Conservation (phyloP, 23 red algal species). For the Gracilaria caudata region DNA sequence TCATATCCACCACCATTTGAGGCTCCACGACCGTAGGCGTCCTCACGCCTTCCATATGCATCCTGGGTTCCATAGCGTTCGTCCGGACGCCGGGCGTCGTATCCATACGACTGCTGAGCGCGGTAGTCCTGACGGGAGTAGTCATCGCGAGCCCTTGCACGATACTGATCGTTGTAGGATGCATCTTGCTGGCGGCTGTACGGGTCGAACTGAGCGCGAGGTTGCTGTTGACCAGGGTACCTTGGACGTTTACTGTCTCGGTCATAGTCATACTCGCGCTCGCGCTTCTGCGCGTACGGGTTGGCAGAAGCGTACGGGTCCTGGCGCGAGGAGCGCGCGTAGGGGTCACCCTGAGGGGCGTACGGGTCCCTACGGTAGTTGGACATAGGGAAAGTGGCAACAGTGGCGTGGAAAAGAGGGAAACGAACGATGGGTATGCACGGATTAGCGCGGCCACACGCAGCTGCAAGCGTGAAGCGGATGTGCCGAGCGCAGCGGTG, state of each 20-base stretch:
- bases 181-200: conserved; percentile 22
- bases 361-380: conserved; percentile 52
- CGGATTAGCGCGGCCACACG: no score
- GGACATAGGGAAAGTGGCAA: conserved; percentile 6
- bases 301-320: conserved; percentile 44
- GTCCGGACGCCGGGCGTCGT: conserved; percentile 21
- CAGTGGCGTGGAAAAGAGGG: background rate
- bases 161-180: conserved; percentile 24
- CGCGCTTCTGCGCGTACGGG: conserved; percentile 6
- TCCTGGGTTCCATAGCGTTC: conserved; percentile 1
- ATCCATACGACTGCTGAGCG: conserved; percentile 12
- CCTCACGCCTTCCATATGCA: conserved; percentile 20
- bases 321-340: conserved; percentile 17
- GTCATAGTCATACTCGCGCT: conserved; percentile 39
- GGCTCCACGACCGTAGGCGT: conserved; percentile 26
- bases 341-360: conserved; percentile 34
- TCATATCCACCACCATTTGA: background rate
- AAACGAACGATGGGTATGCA: background rate
- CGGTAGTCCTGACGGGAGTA: conserved; percentile 33
- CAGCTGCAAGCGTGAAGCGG: no score
- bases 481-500: background rate
- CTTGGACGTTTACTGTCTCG: conserved; percentile 29
- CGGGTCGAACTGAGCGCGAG: conserved; percentile 9
- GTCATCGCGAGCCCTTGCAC: conserved; percentile 11
- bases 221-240: conserved; percentile 7